A percentile compares a stretch with the other conserved stretches of the same genome.
Evolutionary conservation across 139 green algal genomes (phyloP).

Genomic region (Picochlorum sp.): DNA sequence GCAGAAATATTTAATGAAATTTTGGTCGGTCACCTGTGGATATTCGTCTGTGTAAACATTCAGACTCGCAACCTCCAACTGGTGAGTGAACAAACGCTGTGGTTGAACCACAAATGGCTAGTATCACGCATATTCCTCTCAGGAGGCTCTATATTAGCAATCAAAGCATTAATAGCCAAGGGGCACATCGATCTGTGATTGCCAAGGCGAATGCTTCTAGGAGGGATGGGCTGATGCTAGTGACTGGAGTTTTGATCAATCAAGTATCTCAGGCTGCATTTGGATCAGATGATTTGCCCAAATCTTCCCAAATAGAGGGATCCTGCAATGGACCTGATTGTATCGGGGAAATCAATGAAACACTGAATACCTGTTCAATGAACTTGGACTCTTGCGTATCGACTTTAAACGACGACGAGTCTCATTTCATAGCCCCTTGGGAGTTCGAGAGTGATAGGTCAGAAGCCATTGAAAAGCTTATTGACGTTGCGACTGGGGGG

Average conservation of each 20-base stretch:
- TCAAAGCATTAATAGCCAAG: neutral
- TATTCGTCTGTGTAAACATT: no score
- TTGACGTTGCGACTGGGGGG: constrained; percentile 27
- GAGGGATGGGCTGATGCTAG: no score
- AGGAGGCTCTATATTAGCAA: neutral
- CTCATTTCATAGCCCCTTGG: constrained; percentile 48
- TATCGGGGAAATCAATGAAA: constrained; percentile 48
- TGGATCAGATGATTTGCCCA: no score
- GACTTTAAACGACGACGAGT: constrained; percentile 49
- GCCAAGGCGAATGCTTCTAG: no score
- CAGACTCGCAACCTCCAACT: no score
- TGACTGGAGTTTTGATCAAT: no score
- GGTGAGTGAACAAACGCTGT: no score
- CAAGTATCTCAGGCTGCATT: no score
- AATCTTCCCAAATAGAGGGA: no score
- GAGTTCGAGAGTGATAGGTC: constrained; percentile 12
- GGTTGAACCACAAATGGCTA: neutral
- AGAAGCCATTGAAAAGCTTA: constrained; percentile 19
- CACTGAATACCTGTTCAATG: constrained; percentile 42
- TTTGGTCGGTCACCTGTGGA: no score
- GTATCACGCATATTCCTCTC: neutral
- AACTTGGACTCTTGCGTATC: constrained; percentile 32
- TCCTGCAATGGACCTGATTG: constrained; percentile 42
- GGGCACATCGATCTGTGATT: no score
- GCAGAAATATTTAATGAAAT: no score